A percentile compares a stretch with the other conserved stretches of the same genome.
Conservation (phyloP, 225 moss, liverwort and hornwort genomes). For the Sphagnum tenellum region DNA sequence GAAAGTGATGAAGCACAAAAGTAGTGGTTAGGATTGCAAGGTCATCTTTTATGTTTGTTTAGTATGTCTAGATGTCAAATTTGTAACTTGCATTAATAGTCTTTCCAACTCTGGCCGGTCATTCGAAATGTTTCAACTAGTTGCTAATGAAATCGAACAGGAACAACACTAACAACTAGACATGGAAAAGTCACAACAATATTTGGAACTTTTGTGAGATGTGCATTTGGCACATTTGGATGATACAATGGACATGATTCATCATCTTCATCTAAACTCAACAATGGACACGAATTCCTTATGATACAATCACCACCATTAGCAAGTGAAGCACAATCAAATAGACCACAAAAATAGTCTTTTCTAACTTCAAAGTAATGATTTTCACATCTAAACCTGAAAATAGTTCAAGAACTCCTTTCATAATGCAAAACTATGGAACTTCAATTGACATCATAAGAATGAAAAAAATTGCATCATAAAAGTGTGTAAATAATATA, state of each 20-base stretch:
- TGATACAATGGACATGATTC: constrained; percentile 27
- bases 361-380: too few species aligned
- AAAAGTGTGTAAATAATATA: too few species aligned
- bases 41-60: constrained; percentile 42
- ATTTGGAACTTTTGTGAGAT: constrained; percentile 55
- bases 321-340: too few species aligned
- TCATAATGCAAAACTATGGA: too few species aligned
- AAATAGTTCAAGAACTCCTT: too few species aligned
- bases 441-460: too few species aligned
- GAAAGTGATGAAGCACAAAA: constrained; percentile 79
- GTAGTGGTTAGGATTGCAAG: constrained; percentile 46
- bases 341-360: too few species aligned
- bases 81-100: constrained; percentile 29
- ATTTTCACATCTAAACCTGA: too few species aligned
- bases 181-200: constrained; percentile 58
- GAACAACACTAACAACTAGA: constrained; percentile 22
- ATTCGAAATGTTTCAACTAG: too few species aligned
- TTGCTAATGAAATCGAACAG: constrained; percentile 13
- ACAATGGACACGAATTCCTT: too few species aligned
- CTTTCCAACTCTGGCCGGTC: constrained; percentile 13
- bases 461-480: too few species aligned
- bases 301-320: too few species aligned
- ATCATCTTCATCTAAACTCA: constrained; percentile 24
- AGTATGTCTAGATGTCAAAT: constrained; percentile 44
- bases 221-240: constrained; percentile 41